Conservation (phyloP, 345 rosid genomes). For the Eucalyptus rudis region DNA sequence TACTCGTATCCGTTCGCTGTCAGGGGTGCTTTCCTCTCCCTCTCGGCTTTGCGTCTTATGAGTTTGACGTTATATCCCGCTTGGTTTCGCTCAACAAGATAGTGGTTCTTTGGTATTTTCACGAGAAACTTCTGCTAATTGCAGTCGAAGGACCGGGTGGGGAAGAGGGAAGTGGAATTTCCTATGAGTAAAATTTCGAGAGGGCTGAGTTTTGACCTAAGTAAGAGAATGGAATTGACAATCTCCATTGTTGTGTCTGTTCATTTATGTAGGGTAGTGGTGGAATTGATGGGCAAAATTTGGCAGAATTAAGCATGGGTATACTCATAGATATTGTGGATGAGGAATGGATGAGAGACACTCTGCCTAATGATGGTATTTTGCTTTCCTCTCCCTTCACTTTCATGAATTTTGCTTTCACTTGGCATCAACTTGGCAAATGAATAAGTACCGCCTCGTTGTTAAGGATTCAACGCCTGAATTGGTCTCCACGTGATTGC, state of each 20-base stretch:
- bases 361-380: constrained; percentile 83
- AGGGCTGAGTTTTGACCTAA: too few relatives aligned
- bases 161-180: not conserved
- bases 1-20: not conserved
- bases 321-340: constrained; percentile 80
- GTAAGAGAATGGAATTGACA: not conserved
- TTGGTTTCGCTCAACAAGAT: not conserved
- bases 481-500: not conserved
- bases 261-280: not conserved
- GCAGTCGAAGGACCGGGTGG: not conserved
- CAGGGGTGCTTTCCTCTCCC: not conserved
- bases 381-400: not conserved
- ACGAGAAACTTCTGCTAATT: not conserved
- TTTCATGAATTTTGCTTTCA: not conserved
- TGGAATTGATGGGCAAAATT: not conserved
- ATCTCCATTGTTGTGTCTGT: not conserved
- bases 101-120: not conserved
- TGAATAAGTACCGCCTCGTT: not conserved
- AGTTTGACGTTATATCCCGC: not conserved
- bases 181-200: too few relatives aligned
- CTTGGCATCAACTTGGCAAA: not conserved
- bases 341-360: constrained; percentile 94
- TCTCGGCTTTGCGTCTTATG: not conserved
- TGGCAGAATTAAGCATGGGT: constrained; percentile 69
- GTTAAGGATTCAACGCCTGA: not conserved